These are phyloP conservation scores for Eutrema heterophyllum DNA, from an alignment of 345 rosid genomes.

Conservation along the genomic window DNA sequence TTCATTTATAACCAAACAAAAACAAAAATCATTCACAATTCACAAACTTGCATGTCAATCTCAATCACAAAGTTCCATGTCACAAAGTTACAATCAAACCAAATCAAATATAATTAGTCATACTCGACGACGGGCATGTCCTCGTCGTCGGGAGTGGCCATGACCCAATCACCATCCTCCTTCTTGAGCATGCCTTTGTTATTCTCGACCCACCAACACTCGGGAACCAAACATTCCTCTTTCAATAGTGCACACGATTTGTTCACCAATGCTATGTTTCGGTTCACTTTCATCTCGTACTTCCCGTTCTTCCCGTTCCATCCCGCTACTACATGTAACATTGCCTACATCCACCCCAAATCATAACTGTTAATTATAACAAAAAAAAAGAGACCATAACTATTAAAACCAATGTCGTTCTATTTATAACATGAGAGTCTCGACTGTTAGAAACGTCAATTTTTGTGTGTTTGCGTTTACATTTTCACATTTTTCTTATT, in stretches of 20 bases:
- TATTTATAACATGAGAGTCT: too few species aligned
- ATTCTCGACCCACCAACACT: constrained; percentile 86
- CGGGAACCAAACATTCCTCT: constrained; percentile 70
- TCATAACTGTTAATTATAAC: not conserved
- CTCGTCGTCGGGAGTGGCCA: constrained; percentile 50
- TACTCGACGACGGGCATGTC: constrained; percentile 46
- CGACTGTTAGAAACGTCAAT: too few species aligned
- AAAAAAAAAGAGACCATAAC: too few species aligned
- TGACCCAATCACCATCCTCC: constrained; percentile 61
- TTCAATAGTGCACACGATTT: constrained; percentile 58
- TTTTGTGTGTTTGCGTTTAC: too few species aligned
- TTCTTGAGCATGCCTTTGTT: constrained; percentile 64
- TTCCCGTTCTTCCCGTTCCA: constrained; percentile 57
- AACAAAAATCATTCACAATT: not conserved
- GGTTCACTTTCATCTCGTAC: constrained; percentile 57
- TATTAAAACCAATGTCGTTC: not conserved
- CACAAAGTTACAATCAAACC: too few species aligned
- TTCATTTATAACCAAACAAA: not conserved
- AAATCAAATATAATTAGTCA: not conserved
- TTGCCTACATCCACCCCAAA: constrained; percentile 46
- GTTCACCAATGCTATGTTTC: constrained; percentile 80
- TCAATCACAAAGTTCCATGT: not conserved
- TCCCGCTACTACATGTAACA: constrained; percentile 73
- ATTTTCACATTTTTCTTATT: too few species aligned
- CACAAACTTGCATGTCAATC: not conserved